A percentile compares a stretch with the other conserved stretches of the same genome.
phyloP scores from a whole-genome alignment of 306 rosid species.

The Lithocarpus polystachyus region DNA sequence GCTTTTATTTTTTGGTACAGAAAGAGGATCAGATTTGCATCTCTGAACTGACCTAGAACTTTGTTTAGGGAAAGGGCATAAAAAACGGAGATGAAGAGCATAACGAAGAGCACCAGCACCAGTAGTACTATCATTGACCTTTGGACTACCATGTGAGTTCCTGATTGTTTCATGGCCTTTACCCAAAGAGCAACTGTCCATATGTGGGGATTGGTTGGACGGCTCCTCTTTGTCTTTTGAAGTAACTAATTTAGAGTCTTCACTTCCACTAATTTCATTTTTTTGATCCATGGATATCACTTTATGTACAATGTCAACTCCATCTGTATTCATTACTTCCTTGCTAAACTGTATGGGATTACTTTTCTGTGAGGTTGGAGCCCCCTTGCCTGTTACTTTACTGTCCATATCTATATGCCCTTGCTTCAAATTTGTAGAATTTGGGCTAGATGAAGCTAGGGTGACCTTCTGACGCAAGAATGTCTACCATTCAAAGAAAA shows the following conservation, averaged over 20 bases:
- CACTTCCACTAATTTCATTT: slow-evolving; percentile 22
- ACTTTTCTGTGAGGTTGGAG: slow-evolving; percentile 22
- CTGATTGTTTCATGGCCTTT: slow-evolving; percentile 48
- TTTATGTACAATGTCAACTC: slow-evolving; percentile 28
- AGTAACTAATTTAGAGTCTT: slow-evolving; percentile 36
- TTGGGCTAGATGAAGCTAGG: slow-evolving; percentile 52
- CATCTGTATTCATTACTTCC: slow-evolving; percentile 35
- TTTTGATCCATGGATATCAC: slow-evolving; percentile 29
- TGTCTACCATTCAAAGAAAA: slow-evolving; percentile 46
- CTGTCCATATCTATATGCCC: slow-evolving; percentile 29
- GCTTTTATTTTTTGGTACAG: slow-evolving; percentile 46
- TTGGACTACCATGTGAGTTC: slow-evolving; percentile 45
- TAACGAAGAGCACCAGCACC: slow-evolving; percentile 75
- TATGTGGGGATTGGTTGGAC: slow-evolving; percentile 28
- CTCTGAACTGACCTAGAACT: slow-evolving; percentile 47
- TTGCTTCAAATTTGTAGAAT: slow-evolving; percentile 39
- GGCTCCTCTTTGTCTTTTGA: slow-evolving; percentile 39
- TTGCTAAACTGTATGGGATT: slow-evolving; percentile 11
- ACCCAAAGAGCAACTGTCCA: slow-evolving; percentile 40
- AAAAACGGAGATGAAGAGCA: slow-evolving; percentile 92
- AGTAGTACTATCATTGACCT: slow-evolving; percentile 50
- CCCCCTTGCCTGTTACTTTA: slow-evolving; percentile 26
- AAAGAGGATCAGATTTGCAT: slow-evolving; percentile 39
- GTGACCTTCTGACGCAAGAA: slow-evolving; percentile 93
- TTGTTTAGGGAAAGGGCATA: slow-evolving; percentile 70